phyloP scores from a whole-genome alignment of 1,284 basidiomycete genomes.

The Papiliotrema flavescens region DNA sequence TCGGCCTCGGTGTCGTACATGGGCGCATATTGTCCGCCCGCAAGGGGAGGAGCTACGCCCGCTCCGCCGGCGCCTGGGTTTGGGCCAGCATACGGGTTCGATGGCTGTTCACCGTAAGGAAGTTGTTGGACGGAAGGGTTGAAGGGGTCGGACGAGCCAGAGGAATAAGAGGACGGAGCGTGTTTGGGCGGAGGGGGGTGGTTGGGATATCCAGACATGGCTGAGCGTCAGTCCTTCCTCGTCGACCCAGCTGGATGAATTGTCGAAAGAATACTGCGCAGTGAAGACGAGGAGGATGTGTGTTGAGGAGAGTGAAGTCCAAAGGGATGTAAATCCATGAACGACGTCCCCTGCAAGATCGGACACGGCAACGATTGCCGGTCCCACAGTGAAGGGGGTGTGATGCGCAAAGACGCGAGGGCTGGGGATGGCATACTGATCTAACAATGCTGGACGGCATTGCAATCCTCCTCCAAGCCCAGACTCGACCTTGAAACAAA shows the following conservation, averaged over 20 bases:
- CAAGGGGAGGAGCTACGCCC: constrained; percentile 28
- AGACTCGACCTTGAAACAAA: background rate
- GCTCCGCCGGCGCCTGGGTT: constrained; percentile 32
- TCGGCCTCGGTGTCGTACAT: constrained; percentile 76
- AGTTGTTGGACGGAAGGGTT: constrained; percentile 32
- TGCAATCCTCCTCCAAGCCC: background rate
- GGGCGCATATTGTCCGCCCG: constrained; percentile 41
- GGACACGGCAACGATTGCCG: background rate
- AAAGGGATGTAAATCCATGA: background rate
- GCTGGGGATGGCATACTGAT: too few species aligned
- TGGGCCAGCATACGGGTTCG: constrained; percentile 19
- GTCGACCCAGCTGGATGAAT: background rate
- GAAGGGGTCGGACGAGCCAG: constrained; percentile 41
- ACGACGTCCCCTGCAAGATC: too few species aligned
- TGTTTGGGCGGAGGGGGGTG: constrained; percentile 34
- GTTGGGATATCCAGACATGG: constrained; percentile 29
- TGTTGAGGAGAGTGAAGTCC: background rate
- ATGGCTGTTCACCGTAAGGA: constrained; percentile 24
- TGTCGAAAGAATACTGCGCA: background rate
- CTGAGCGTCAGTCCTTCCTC: background rate
- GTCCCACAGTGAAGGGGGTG: background rate
- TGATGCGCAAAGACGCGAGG: background rate
- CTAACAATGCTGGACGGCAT: too few species aligned
- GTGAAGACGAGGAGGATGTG: background rate
- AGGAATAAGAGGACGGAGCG: constrained; percentile 30